A percentile compares a stretch with the other conserved stretches of the same genome.
phyloP scores from a whole-genome alignment of 331 rosid genomes.

The Malus hybrid region DNA sequence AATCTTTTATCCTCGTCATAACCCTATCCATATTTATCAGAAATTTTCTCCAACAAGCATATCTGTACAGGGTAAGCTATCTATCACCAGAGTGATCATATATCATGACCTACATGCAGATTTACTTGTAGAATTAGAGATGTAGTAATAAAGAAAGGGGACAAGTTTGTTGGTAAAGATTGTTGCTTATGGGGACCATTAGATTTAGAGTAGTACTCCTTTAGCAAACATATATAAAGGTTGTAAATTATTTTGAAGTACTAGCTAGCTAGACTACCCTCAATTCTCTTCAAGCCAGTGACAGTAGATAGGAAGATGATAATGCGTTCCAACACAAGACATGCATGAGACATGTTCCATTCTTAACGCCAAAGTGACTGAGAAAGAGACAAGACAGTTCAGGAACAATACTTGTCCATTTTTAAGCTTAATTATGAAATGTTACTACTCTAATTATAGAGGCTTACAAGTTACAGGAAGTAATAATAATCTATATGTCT shows the following conservation, averaged over 20 bases:
- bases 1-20: too few relatives aligned
- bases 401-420: neutral
- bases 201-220: neutral
- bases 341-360: slow-evolving; percentile 21
- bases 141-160: neutral
- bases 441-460: neutral
- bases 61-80: neutral
- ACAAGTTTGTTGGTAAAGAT: slow-evolving; percentile 6
- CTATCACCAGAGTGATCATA: neutral
- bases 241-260: neutral
- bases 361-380: neutral
- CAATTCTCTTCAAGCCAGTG: neutral
- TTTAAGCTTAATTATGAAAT: neutral
- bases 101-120: neutral
- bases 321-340: slow-evolving; percentile 12
- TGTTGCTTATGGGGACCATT: slow-evolving; percentile 6
- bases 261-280: neutral
- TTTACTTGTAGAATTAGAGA: neutral
- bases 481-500: neutral
- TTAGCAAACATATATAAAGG: neutral
- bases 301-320: neutral
- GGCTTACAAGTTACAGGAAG: neutral
- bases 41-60: too few relatives aligned
- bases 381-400: neutral
- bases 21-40: too few relatives aligned